phyloP scores from a whole-genome alignment of 306 rosid species.

The Rosa rugosa region DNA sequence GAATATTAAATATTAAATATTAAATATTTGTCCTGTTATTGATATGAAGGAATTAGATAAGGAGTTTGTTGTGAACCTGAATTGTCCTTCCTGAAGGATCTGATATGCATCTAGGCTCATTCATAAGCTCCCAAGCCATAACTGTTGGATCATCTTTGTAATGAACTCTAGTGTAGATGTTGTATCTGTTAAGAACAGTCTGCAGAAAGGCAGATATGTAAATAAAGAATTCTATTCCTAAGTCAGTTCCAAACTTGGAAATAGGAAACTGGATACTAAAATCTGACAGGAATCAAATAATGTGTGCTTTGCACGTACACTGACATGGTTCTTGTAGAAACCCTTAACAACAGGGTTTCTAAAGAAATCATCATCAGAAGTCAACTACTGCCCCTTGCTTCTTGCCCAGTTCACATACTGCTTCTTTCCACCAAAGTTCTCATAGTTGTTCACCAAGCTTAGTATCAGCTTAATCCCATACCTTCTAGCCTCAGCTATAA shows the following conservation, averaged over 20 bases:
- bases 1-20: too few species aligned
- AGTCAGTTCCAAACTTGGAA: too few species aligned
- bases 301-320: slow-evolving; percentile 34
- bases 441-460: slow-evolving; percentile 92
- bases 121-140: slow-evolving; percentile 98
- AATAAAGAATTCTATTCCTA: too few species aligned
- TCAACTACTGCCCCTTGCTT: slow-evolving; percentile 66
- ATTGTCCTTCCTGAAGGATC: slow-evolving; percentile 90
- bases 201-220: slow-evolving; percentile 5
- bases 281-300: too few species aligned
- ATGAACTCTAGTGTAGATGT: slow-evolving; percentile 62
- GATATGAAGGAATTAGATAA: neutral
- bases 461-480: slow-evolving; percentile 78
- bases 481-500: slow-evolving; percentile 77
- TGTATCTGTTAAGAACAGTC: slow-evolving; percentile 73
- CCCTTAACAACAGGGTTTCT: slow-evolving; percentile 66
- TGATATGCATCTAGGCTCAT: slow-evolving; percentile 89
- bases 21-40: too few species aligned
- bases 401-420: slow-evolving; percentile 98
- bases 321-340: slow-evolving; percentile 79
- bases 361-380: slow-evolving; percentile 89
- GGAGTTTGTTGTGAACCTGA: slow-evolving; percentile 49
- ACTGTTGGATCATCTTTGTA: slow-evolving; percentile 89
- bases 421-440: slow-evolving; percentile 83
- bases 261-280: too few species aligned